Conservation (phyloP, 2,329 filamentous ascomycete genomes). For the Aureobasidium melanogenum region DNA sequence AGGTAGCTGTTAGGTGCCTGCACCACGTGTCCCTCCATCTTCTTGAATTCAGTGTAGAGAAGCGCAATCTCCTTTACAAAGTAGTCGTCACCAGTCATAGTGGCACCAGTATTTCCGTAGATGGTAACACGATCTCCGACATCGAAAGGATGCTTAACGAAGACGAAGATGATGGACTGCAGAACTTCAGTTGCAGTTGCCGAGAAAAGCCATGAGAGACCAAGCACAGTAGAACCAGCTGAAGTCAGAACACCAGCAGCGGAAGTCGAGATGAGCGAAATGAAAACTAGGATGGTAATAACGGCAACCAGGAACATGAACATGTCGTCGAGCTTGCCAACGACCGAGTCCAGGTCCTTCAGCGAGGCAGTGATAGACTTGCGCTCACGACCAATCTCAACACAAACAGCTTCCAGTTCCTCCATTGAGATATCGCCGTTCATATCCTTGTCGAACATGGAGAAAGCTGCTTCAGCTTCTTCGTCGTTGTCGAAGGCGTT, state of each 20-base stretch:
- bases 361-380: slow-evolving; percentile 92
- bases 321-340: slow-evolving; percentile 79
- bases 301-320: slow-evolving; percentile 79
- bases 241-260: slow-evolving; percentile 88
- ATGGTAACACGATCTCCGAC: slow-evolving; percentile 88
- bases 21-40: slow-evolving; percentile 94
- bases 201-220: slow-evolving; percentile 85
- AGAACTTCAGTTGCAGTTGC: slow-evolving; percentile 91
- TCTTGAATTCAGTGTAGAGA: slow-evolving; percentile 95
- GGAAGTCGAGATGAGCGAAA: slow-evolving; percentile 81
- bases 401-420: slow-evolving; percentile 84
- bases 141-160: slow-evolving; percentile 95
- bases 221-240: slow-evolving; percentile 77
- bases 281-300: slow-evolving; percentile 75
- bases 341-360: slow-evolving; percentile 90
- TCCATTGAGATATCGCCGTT: slow-evolving; percentile 96
- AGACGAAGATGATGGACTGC: slow-evolving; percentile 89
- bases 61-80: slow-evolving; percentile 92
- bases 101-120: slow-evolving; percentile 79
- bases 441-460: slow-evolving; percentile 91
- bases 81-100: slow-evolving; percentile 78
- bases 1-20: slow-evolving; percentile 92
- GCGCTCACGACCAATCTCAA: slow-evolving; percentile 87
- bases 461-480: slow-evolving; percentile 80
- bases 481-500: slow-evolving; percentile 72